Evolutionary conservation across 2,329 filamentous ascomycete genomes (phyloP).

Genomic region (Xylariaceae sp.): DNA sequence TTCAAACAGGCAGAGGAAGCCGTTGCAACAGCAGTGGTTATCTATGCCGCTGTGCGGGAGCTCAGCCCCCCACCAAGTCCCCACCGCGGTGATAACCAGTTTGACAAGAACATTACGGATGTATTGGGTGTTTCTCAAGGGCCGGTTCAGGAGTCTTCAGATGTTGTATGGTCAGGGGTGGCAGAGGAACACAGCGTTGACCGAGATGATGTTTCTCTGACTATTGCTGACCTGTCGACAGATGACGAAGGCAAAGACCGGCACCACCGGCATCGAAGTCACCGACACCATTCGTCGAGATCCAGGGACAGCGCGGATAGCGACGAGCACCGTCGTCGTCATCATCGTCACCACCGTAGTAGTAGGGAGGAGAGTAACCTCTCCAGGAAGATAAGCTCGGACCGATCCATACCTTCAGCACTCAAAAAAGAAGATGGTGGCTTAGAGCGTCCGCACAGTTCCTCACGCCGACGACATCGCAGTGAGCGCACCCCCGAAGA

Average conservation of each 20-base stretch:
- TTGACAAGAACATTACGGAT: constrained; percentile 36
- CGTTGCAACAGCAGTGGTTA: constrained; percentile 60
- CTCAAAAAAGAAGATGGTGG: constrained; percentile 51
- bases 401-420: constrained; percentile 46
- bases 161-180: constrained; percentile 34
- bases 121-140: constrained; percentile 26
- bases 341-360: constrained; percentile 44
- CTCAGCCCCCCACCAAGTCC: constrained; percentile 49
- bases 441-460: constrained; percentile 48
- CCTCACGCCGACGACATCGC: constrained; percentile 46
- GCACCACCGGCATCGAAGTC: constrained; percentile 45
- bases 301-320: constrained; percentile 32
- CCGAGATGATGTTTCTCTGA: constrained; percentile 49
- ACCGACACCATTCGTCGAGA: constrained; percentile 31
- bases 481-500: constrained; percentile 55
- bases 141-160: constrained; percentile 33
- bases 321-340: constrained; percentile 45
- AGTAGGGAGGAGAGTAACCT: constrained; percentile 32
- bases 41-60: constrained; percentile 59
- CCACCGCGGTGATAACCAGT: constrained; percentile 23
- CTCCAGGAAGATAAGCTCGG: constrained; percentile 38
- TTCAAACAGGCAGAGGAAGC: constrained; percentile 58
- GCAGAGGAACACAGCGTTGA: constrained; percentile 43
- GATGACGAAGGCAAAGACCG: constrained; percentile 53
- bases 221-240: constrained; percentile 64